These are phyloP conservation scores for Trichopus zeylanicus DNA, from an alignment of 116 monocot species.

Conservation along the genomic window DNA sequence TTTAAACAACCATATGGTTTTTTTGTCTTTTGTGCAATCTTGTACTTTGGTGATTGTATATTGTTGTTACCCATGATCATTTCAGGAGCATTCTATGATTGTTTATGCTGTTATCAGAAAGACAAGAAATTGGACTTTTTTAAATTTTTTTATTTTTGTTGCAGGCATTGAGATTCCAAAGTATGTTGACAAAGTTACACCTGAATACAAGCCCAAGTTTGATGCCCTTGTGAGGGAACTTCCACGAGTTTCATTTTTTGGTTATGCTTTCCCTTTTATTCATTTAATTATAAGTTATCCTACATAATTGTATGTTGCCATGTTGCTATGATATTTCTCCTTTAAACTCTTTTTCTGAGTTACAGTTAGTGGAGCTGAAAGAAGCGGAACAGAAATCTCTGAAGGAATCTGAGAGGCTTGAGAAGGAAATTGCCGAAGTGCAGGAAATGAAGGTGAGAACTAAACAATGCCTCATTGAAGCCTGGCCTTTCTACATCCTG, in stretches of 20 bases:
- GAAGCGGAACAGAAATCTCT: slow-evolving; percentile 73
- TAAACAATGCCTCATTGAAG: slow-evolving; percentile 29
- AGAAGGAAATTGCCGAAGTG: slow-evolving; percentile 81
- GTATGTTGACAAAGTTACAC: slow-evolving; percentile 77
- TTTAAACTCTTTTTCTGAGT: not conserved
- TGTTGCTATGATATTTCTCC: not conserved
- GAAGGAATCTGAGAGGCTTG: slow-evolving; percentile 80
- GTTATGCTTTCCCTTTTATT: no score
- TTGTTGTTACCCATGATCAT: no score
- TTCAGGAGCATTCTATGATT: not conserved
- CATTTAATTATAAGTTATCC: no score
- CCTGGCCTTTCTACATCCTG: not conserved
- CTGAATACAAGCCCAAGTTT: slow-evolving; percentile 90
- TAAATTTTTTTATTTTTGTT: no score
- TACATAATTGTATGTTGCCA: no score
- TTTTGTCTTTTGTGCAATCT: no score
- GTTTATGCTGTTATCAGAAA: no score
- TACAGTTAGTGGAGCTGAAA: slow-evolving; percentile 80
- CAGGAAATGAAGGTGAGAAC: slow-evolving; percentile 81
- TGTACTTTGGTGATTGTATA: no score
- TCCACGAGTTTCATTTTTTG: not conserved
- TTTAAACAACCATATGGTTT: no score
- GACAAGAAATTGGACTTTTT: no score
- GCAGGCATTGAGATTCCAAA: slow-evolving; percentile 92
- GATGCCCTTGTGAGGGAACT: slow-evolving; percentile 71